These are phyloP conservation scores for Heterococcus sp. DNA, from an alignment of 108 stramenopile genomes.

Conservation along the genomic window DNA sequence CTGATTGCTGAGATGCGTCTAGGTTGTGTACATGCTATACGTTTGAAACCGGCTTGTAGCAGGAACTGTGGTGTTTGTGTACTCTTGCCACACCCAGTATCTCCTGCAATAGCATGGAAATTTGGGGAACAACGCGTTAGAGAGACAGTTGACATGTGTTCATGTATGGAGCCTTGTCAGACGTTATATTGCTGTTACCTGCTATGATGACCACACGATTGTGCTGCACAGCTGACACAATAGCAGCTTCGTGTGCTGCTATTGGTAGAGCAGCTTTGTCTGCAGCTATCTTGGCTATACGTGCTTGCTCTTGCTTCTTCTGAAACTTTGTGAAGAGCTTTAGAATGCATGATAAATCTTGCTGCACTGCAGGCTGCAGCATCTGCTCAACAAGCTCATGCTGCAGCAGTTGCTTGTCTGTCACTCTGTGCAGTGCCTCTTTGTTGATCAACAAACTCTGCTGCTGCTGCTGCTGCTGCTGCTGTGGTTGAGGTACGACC, in stretches of 20 bases:
- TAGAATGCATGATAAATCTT: not conserved
- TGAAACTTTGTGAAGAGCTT: not conserved
- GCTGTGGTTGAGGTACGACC: not conserved
- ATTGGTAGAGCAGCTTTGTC: slow-evolving; percentile 37
- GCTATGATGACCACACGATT: slow-evolving; percentile 54
- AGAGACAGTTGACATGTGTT: too few relatives aligned
- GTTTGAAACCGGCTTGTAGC: slow-evolving; percentile 27
- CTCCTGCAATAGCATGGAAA: too few relatives aligned
- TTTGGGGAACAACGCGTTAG: too few relatives aligned
- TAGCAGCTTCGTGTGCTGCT: slow-evolving; percentile 16
- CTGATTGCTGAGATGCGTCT: slow-evolving; percentile 41
- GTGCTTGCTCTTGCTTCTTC: not conserved
- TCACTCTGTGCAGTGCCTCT: not conserved
- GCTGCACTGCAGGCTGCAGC: not conserved
- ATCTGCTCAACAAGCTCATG: not conserved
- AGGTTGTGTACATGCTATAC: slow-evolving; percentile 46
- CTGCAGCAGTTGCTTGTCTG: not conserved
- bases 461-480: not conserved
- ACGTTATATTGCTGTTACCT: too few relatives aligned
- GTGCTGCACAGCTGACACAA: slow-evolving; percentile 34
- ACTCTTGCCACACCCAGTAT: slow-evolving; percentile 62
- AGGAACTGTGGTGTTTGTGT: slow-evolving; percentile 54
- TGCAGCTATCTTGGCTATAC: not conserved
- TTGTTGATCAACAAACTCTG: not conserved
- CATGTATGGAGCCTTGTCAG: too few relatives aligned